These are phyloP conservation scores for Backusella luteola DNA, from an alignment of 192 early-diverging fungal genomes.

Conservation along the genomic window DNA sequence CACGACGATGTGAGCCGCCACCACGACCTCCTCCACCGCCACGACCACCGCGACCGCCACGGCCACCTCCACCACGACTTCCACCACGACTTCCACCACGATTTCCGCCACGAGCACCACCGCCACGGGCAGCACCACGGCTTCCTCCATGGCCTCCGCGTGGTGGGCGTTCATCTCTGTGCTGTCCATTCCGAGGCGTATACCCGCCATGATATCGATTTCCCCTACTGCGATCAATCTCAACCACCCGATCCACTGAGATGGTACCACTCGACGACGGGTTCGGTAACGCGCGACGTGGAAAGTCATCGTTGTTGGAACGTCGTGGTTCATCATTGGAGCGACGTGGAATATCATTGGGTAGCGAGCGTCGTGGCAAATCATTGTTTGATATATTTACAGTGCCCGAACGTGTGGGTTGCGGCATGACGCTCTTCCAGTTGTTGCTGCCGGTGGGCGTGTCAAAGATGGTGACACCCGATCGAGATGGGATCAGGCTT, in stretches of 20 bases:
- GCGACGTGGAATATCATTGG: background rate
- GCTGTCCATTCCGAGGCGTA: background rate
- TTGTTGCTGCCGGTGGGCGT: background rate
- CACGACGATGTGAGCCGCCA: no score
- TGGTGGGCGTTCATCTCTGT: background rate
- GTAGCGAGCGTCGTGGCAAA: background rate
- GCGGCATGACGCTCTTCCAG: slow-evolving; percentile 1
- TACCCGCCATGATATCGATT: background rate
- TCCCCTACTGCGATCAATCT: background rate
- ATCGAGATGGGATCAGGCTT: background rate
- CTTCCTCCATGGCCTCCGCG: background rate
- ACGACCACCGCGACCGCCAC: background rate
- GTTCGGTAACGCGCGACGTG: background rate
- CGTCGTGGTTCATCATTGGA: no score
- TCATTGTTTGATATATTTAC: background rate
- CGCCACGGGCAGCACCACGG: background rate
- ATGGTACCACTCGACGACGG: slow-evolving; percentile 1
- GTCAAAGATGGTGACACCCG: background rate
- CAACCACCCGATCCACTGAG: background rate
- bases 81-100: background rate
- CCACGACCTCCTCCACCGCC: no score
- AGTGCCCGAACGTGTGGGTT: slow-evolving; percentile 7
- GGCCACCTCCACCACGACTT: background rate
- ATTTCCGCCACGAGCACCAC: no score
- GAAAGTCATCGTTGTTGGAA: background rate